phyloP scores from a whole-genome alignment of 2,329 filamentous ascomycete genomes.

The Cephalotrichum gorgonifer region DNA sequence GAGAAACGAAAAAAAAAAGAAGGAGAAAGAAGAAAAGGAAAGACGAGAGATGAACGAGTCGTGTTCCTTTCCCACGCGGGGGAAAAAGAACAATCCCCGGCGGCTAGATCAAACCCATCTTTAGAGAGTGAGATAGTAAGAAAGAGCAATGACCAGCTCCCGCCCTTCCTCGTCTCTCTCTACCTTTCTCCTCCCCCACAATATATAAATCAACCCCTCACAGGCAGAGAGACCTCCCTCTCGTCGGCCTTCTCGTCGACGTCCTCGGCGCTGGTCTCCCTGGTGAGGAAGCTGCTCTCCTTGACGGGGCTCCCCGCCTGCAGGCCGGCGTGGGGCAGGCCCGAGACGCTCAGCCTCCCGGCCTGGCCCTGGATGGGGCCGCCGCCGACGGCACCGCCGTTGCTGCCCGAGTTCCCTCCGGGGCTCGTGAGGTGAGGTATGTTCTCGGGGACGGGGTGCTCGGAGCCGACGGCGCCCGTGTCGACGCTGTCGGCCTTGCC shows the following conservation, averaged over 20 bases:
- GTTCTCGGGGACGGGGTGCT: conserved; percentile 91
- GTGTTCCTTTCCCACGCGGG: too few relatives aligned
- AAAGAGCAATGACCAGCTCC: neutral
- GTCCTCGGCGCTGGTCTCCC: conserved; percentile 55
- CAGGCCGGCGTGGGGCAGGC: conserved; percentile 23
- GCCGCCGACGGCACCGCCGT: conserved; percentile 16
- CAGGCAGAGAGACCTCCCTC: conserved; percentile 5
- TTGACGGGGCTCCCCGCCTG: conserved; percentile 75
- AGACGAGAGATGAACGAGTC: too few relatives aligned
- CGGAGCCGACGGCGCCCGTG: conserved; percentile 84
- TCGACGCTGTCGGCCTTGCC: conserved; percentile 93
- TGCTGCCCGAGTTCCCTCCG: conserved; percentile 19
- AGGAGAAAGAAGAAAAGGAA: conserved; percentile 3
- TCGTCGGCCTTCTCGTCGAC: conserved; percentile 20
- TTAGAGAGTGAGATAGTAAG: too few relatives aligned
- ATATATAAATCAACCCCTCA: conserved; percentile 4
- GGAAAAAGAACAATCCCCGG: too few relatives aligned
- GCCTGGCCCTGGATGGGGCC: conserved; percentile 20
- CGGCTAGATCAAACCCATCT: too few relatives aligned
- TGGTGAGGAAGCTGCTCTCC: conserved; percentile 78
- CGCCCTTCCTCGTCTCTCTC: too few relatives aligned
- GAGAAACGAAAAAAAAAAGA: conserved; percentile 1
- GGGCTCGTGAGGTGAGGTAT: conserved; percentile 71
- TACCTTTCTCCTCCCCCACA: too few relatives aligned
- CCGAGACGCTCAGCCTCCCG: conserved; percentile 22